These are phyloP conservation scores for Botryosphaeria dothidea DNA, from an alignment of 2,329 filamentous ascomycete genomes.

Conservation along the genomic window DNA sequence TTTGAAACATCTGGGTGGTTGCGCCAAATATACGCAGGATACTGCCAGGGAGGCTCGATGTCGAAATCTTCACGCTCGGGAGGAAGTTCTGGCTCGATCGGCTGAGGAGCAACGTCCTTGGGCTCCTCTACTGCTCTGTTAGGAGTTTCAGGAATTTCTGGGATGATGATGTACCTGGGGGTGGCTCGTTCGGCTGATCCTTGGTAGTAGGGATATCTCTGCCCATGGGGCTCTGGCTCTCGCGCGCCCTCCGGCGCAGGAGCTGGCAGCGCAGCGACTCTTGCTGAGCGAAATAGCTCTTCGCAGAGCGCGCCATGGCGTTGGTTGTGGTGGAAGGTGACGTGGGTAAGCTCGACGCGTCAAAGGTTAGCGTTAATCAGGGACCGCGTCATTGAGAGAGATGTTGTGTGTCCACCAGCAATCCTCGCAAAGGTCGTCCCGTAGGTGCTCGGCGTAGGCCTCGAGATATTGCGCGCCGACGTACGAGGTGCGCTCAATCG, in stretches of 20 bases:
- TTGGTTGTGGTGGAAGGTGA: background rate
- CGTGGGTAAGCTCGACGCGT: background rate
- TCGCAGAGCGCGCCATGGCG: background rate
- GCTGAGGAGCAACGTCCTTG: background rate
- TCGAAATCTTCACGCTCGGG: background rate
- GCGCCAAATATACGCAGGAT: background rate
- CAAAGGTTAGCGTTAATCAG: background rate
- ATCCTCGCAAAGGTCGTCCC: slow-evolving; percentile 26
- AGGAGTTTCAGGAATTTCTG: background rate
- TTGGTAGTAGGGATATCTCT: background rate
- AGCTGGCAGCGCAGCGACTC: slow-evolving; percentile 1
- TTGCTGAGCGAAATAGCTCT: background rate
- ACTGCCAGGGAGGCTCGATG: background rate
- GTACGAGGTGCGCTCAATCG: slow-evolving; percentile 24
- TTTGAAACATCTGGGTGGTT: background rate
- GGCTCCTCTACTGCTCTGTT: background rate
- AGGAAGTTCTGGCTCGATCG: background rate
- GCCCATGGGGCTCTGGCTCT: background rate
- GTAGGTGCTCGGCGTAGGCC: slow-evolving; percentile 30
- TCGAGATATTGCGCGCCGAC: slow-evolving; percentile 27
- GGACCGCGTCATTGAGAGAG: background rate
- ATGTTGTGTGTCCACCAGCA: slow-evolving; percentile 30
- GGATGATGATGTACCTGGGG: background rate
- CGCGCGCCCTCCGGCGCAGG: background rate
- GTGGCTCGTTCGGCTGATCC: background rate